These are phyloP conservation scores for Fomitopsis pulvina DNA, from an alignment of 768 basidiomycete genomes.

Conservation along the genomic window DNA sequence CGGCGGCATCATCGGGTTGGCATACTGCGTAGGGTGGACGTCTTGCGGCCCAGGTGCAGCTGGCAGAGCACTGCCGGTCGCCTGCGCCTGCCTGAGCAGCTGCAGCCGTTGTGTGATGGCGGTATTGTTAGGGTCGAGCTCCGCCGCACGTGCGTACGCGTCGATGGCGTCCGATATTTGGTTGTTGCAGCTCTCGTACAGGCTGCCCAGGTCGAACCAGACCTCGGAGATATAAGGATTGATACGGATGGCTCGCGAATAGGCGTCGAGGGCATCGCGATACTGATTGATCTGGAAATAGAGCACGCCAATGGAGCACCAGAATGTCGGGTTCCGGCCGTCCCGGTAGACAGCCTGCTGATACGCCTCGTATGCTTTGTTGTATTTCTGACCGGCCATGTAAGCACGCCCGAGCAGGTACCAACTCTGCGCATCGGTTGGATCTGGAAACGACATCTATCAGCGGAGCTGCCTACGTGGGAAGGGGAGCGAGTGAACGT, in stretches of 20 bases:
- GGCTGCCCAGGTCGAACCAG: conserved; percentile 94
- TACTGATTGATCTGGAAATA: conserved; percentile 99
- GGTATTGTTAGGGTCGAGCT: conserved; percentile 83
- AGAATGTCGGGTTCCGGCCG: conserved; percentile 97
- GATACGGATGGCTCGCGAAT: conserved; percentile 97
- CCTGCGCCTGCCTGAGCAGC: conserved; percentile 74
- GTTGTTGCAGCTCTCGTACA: conserved; percentile 98
- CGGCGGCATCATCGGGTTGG: conserved; percentile 67
- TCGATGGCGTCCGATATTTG: conserved; percentile 99
- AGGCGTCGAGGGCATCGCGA: conserved; percentile 97
- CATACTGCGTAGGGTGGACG: conserved; percentile 93
- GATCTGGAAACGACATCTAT: conserved; percentile 44
- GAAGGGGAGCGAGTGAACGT: conserved; percentile 21
- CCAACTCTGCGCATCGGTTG: conserved; percentile 96
- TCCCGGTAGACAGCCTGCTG: conserved; percentile 99
- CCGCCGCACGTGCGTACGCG: conserved; percentile 91
- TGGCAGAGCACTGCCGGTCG: conserved; percentile 65
- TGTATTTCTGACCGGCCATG: conserved; percentile 98
- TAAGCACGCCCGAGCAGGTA: conserved; percentile 97
- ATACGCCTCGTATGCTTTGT: conserved; percentile 99
- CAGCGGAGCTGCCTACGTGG: background rate
- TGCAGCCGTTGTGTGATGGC: conserved; percentile 78
- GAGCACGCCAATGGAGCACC: conserved; percentile 98
- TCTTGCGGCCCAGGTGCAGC: conserved; percentile 92
- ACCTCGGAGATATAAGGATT: conserved; percentile 95